Base-by-base conservation (phyloP, 2,329 filamentous ascomycete genomes). In the Pseudocercospora cruenta region DNA sequence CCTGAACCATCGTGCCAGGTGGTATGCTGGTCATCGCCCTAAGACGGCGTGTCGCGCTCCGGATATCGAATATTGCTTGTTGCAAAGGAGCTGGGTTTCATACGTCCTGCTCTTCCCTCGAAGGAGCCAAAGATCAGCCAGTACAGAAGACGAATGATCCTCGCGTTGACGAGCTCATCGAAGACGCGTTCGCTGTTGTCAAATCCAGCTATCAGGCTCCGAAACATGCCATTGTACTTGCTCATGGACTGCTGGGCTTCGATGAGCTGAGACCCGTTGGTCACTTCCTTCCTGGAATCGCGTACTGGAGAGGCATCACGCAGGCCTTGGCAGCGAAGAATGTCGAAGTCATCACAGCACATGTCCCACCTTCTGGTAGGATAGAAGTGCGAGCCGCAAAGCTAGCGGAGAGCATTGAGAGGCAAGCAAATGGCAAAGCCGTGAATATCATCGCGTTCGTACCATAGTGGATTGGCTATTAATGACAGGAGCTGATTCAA, bases 181-280 rank as follows among this genome's bases (percentile, higher is more conserved):
- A 83, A 69, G 86, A 90, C 76, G 85, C 90, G 71, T 91, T 86
- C 76, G 87, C 88, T 5, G 79, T 81, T 6, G 80, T 91, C 58
- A 82, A 85, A 57, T 81, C 85, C 14, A 78, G 82, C 64, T 91
- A 91, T 75, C 77, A 77, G 59, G 77, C 79, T 8, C 85, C 83
- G 49, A 85, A 85, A 73, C 75, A 88, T 71, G 85, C 87, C 1
- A 84, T 90, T 60, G 83, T 90, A 58, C 84, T 90, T 9, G 87
- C 87, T 4, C 87, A 90, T 77, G 87, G 87, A n/a, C 80, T 90
- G 10, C 78, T 90, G 21, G 87, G 87, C n/a, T 90, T 90, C 74
- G 86, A 88, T 70, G 86, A 89, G 73, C 75, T 89, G 9, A 85
- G 82, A 16, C 67, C 76, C 8, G 85, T 81, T 2, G 86, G 87